Evolutionary conservation across 768 basidiomycete genomes (phyloP).

Genomic region (Gelatoporia subvermispora): DNA sequence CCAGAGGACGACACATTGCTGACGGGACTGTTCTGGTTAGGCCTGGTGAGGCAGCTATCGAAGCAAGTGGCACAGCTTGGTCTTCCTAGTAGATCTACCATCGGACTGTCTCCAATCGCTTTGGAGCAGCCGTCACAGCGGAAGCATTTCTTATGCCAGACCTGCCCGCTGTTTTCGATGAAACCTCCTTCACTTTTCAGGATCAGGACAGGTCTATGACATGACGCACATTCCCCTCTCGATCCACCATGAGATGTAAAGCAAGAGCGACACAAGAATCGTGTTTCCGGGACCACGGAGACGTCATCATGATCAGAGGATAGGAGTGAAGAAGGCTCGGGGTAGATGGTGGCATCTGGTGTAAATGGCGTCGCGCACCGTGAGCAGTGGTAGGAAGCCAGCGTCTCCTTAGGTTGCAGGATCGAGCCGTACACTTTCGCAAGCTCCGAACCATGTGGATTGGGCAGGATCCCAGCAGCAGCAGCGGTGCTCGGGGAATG

Average conservation of each 20-base stretch:
- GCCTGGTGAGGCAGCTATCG: conserved; percentile 64
- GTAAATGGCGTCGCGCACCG: conserved; percentile 61
- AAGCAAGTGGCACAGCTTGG: conserved; percentile 82
- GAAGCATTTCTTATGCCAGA: conserved; percentile 85
- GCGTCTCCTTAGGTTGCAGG: conserved; percentile 70
- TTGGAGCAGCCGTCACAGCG: conserved; percentile 67
- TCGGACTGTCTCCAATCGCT: conserved; percentile 67
- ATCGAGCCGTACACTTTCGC: conserved; percentile 85
- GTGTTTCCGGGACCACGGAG: conserved; percentile 19
- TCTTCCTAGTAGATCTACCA: conserved; percentile 79
- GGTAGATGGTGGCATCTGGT: conserved; percentile 84
- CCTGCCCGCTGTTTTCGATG: conserved; percentile 60
- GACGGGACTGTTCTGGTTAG: conserved; percentile 37
- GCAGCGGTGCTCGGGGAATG: conserved; percentile 40
- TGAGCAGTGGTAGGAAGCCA: conserved; percentile 65
- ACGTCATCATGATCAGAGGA: conserved; percentile 15
- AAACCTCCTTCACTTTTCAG: conserved; percentile 76
- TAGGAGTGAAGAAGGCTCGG: conserved; percentile 46
- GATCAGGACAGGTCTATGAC: conserved; percentile 65
- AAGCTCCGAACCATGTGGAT: conserved; percentile 52
- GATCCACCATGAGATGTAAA: conserved; percentile 71
- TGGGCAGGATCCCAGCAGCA: conserved; percentile 58
- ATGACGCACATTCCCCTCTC: conserved; percentile 66
- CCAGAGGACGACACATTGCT: conserved; percentile 27
- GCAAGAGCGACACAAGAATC: conserved; percentile 73